Evolutionary conservation across 306 rosid species (phyloP).

Genomic region (Morella rubra): DNA sequence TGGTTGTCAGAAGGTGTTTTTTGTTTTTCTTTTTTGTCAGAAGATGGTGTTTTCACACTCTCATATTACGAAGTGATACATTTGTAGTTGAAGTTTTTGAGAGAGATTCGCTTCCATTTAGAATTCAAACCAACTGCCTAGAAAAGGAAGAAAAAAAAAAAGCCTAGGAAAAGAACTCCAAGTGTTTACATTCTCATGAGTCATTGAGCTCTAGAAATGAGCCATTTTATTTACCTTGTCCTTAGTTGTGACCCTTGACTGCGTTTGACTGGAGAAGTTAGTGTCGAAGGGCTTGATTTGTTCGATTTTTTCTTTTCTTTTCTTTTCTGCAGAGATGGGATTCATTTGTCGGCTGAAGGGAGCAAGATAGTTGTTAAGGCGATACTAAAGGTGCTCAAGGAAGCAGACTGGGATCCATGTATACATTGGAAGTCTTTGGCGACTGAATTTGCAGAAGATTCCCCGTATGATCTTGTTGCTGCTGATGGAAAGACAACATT

Average conservation of each 20-base stretch:
- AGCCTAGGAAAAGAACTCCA: too few relatives aligned
- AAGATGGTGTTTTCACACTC: not conserved
- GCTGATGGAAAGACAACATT: conserved; percentile 74
- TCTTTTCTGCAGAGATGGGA: conserved; percentile 60
- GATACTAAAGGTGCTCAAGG: conserved; percentile 73
- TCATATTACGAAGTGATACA: not conserved
- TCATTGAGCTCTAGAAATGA: too few relatives aligned
- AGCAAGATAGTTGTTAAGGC: conserved; percentile 87
- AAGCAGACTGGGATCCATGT: conserved; percentile 85
- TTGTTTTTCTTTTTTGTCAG: not conserved
- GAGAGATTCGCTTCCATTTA: not conserved
- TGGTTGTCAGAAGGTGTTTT: not conserved
- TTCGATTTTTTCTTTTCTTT: not conserved
- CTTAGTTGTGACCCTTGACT: not conserved
- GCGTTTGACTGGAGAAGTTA: not conserved
- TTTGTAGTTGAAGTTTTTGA: not conserved
- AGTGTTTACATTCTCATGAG: too few relatives aligned
- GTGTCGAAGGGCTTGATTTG: not conserved
- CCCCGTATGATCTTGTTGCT: conserved; percentile 78
- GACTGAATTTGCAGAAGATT: conserved; percentile 81
- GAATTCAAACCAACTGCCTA: not conserved
- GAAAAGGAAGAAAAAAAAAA: too few relatives aligned
- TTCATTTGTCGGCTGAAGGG: conserved; percentile 90
- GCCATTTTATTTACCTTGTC: too few relatives aligned
- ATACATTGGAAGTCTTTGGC: conserved; percentile 83